These are phyloP conservation scores for Ceratorhiza oryzae-sativae DNA, from an alignment of 1,284 basidiomycete genomes.

Conservation along the genomic window DNA sequence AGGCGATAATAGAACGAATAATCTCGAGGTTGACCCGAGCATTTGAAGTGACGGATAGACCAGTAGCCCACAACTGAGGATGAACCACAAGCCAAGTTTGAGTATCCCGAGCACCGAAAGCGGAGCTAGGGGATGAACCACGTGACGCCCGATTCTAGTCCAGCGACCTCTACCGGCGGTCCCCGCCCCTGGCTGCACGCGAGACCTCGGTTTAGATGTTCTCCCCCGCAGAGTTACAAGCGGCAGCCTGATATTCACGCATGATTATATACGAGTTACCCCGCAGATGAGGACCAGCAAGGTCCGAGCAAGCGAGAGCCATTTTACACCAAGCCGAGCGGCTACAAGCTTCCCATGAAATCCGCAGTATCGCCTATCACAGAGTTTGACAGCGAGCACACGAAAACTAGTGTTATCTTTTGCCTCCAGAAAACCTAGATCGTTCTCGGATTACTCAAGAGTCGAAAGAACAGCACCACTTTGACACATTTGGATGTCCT, in stretches of 20 bases:
- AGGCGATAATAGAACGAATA: neutral
- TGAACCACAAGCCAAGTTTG: neutral
- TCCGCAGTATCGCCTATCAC: neutral
- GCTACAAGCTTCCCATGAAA: neutral
- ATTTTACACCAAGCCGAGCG: neutral
- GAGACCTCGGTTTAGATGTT: neutral
- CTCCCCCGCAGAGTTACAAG: slow-evolving; percentile 5
- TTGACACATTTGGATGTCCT: neutral
- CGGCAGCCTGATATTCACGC: neutral
- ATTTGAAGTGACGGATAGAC: neutral
- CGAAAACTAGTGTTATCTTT: neutral
- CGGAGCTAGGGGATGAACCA: neutral
- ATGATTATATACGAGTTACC: neutral
- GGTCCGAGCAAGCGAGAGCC: slow-evolving; percentile 28
- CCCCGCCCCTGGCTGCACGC: neutral
- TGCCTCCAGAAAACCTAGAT: neutral
- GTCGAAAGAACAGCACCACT: neutral
- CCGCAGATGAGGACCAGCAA: slow-evolving; percentile 4
- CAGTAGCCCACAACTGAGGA: too few species aligned
- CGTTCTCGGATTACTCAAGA: neutral
- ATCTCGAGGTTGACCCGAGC: neutral
- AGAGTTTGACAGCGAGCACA: neutral
- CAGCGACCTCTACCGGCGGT: neutral
- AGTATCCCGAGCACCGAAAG: neutral
- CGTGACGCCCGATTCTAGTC: neutral